Evolutionary conservation across 2,329 filamentous ascomycete species (phyloP), one percentile per base, ranked within the genome.

Genomic region (Cladosporium colombiae): DNA sequence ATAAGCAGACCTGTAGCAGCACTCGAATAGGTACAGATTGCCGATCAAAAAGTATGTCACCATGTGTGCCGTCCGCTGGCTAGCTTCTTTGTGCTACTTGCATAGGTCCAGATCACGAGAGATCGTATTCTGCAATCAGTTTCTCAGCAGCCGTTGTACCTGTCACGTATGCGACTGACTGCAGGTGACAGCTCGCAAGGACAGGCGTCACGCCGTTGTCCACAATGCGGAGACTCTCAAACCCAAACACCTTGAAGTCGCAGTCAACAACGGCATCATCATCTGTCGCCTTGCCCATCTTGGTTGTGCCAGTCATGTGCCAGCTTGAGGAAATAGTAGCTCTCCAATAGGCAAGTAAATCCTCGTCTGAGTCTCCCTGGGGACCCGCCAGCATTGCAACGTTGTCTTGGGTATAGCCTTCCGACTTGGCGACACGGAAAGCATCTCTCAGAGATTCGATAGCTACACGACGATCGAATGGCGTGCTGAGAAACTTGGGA

Each of bases 191-290:
- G 56, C 63, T 67, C 2, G 87, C 83, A 70, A 90, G 85, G 68
- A 89, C 89, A 0, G 89, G 88, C 78, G 90, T 89, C 71, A 91
- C 87, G 67, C 84, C 85, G 0, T 85, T 88, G 71, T 61, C 58
- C 18, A 61, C 58, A 13, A 61, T 61, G 37, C 87, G 89, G 53
- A 90, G 79, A 76, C 90, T 90, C 70, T 89, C 86, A 0, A 85
- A 90, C 44, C 88, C 88, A 71, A 83, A 74, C 2, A 85, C 83
- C 53, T 82, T 78, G 61, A 83, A 81, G 72, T 81, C 81, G 27
- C 80, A 77, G 66, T 85, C 82, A 0, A 85, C 79, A 6, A 84
- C 83, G 0, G 82, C 75, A 29, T 78, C 76, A 60, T 79, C 80
- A 55, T 69, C 80, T 61, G 78, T 80, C 67, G 81, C 79, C n/a